A percentile compares a stretch with the other conserved stretches of the same genome.
phyloP scores from a whole-genome alignment of 2,329 filamentous ascomycete genomes.

The Pyrenophora teres region DNA sequence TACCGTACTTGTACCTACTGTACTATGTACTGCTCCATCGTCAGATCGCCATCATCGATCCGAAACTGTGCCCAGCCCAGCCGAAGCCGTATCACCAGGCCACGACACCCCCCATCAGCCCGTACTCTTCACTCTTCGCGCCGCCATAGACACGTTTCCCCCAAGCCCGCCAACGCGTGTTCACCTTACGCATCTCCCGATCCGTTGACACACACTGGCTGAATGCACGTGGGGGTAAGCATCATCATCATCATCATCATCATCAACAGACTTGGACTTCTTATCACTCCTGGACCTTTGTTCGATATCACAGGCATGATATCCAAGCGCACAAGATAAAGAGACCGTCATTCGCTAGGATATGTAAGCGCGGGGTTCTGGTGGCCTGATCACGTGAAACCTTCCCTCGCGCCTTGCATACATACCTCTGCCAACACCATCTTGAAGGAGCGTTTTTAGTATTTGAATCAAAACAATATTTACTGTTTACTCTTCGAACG shows the following conservation, averaged over 20 bases:
- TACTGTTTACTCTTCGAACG: no score
- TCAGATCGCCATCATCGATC: constrained; percentile 7
- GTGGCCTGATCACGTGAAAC: no score
- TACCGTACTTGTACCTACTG: neutral
- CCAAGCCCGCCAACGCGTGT: neutral
- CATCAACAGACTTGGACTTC: no score
- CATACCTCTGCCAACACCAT: no score
- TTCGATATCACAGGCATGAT: no score
- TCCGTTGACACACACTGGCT: neutral
- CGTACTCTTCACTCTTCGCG: neutral
- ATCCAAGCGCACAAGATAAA: no score
- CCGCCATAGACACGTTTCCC: neutral
- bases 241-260: neutral
- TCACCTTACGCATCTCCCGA: constrained; percentile 1
- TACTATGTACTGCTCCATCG: constrained; percentile 2
- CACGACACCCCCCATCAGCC: constrained; percentile 1
- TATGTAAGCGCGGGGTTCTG: no score
- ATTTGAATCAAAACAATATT: no score
- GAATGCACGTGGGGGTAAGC: neutral
- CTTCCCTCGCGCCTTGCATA: no score
- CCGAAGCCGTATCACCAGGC: constrained; percentile 1
- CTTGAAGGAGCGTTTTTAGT: no score
- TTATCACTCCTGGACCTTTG: no score
- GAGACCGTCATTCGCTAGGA: no score
- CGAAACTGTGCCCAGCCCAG: neutral